Evolutionary conservation across 2,329 filamentous ascomycete species (phyloP).

Genomic region (Fusarium foetens): DNA sequence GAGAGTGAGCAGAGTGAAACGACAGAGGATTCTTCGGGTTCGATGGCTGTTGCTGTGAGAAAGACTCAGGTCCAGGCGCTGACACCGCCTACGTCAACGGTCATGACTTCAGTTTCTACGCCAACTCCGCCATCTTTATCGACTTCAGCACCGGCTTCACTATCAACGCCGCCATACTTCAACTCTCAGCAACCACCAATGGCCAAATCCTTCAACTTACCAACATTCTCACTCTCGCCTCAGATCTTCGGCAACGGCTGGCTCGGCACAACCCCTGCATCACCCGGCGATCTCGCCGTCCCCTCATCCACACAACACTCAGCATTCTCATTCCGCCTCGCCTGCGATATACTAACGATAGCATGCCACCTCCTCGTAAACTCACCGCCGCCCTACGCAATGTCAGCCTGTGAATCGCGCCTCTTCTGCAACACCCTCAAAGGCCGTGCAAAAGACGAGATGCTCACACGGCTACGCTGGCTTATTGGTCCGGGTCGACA

Average conservation of each 20-base stretch:
- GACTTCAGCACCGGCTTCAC: neutral
- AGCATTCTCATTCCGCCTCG: constrained; percentile 40
- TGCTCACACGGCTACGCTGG: constrained; percentile 41
- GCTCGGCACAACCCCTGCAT: constrained; percentile 28
- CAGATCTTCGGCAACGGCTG: constrained; percentile 44
- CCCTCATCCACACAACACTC: constrained; percentile 3
- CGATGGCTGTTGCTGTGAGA: constrained; percentile 8
- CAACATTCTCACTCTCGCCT: constrained; percentile 16
- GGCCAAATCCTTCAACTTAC: constrained; percentile 7
- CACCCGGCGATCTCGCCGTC: constrained; percentile 8
- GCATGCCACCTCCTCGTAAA: constrained; percentile 38
- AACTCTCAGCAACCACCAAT: constrained; percentile 11
- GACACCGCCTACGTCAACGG: neutral
- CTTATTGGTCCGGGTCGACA: constrained; percentile 36
- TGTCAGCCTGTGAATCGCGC: constrained; percentile 20
- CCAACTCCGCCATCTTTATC: neutral
- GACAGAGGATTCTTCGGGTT: constrained; percentile 12
- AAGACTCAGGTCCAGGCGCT: constrained; percentile 2
- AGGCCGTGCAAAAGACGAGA: constrained; percentile 32
- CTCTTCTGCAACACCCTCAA: constrained; percentile 35
- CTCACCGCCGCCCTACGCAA: constrained; percentile 4
- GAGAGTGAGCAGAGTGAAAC: constrained; percentile 22
- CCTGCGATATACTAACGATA: constrained; percentile 26
- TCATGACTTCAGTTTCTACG: neutral
- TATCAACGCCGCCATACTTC: constrained; percentile 1